A percentile compares a stretch with the other conserved stretches of the same genome.
Conservation (phyloP, 495 filamentous ascomycete species). For the Ramalina peruviana region DNA sequence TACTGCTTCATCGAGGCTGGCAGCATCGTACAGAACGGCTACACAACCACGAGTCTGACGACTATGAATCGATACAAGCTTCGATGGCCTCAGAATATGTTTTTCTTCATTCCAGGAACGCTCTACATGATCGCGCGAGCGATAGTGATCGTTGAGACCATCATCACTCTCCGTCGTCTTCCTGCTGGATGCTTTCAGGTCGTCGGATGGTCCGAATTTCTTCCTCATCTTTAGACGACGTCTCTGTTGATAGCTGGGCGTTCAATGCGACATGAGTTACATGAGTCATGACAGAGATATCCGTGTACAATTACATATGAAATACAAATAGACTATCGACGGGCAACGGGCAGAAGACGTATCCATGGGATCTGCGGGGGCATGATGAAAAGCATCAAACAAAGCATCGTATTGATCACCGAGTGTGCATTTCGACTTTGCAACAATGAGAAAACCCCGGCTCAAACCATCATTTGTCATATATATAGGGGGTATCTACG, state of each 20-base stretch:
- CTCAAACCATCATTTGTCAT: background rate
- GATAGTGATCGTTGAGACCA: conserved; percentile 6
- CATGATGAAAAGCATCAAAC: no score
- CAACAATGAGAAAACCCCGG: no score
- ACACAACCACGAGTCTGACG: conserved; percentile 3
- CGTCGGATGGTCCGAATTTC: conserved; percentile 12
- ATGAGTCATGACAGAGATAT: no score
- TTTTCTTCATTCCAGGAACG: conserved; percentile 11
- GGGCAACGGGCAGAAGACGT: no score
- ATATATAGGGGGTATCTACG: background rate
- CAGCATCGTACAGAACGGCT: conserved; percentile 1
- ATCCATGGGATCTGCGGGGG: no score
- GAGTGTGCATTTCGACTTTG: no score
- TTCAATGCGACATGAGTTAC: no score
- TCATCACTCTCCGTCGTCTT: conserved; percentile 10
- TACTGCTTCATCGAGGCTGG: conserved; percentile 3
- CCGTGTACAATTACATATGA: no score
- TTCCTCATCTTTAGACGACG: conserved; percentile 11
- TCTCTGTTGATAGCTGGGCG: no score
- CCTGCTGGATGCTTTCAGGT: conserved; percentile 9
- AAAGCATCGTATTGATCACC: no score
- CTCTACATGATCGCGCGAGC: conserved; percentile 11
- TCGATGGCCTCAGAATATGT: conserved; percentile 10
- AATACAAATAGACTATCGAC: no score
- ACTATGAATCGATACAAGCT: conserved; percentile 11